Evolutionary conservation across 495 filamentous ascomycete species (phyloP), one percentile per base, ranked within the genome.

Genomic region (Bacidia gigantensis): DNA sequence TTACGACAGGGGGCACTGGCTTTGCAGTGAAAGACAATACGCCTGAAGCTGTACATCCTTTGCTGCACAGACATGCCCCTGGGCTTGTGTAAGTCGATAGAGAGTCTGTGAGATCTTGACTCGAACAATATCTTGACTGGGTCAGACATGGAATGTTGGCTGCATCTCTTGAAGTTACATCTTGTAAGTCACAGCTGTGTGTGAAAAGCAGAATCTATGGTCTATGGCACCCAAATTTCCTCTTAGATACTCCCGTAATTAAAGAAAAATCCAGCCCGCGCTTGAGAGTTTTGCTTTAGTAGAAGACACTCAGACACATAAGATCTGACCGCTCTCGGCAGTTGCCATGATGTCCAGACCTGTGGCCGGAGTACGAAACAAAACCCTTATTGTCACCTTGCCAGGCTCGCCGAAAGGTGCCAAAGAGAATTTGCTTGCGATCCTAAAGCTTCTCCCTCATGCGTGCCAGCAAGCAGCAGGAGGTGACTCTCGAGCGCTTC

Each of bases 291-390:
- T 20, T 41, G 12, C 5, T 55, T 20, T 50, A n/a, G 41, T 20
- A 23, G 20, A 45, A 50, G n/a, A n/a, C n/a, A n/a, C n/a, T n/a
- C n/a, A n/a, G n/a, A n/a, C n/a, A n/a, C n/a, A n/a, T n/a, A n/a
- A n/a, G n/a, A n/a, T n/a, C 29, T 35, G 14, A 35, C 14, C 7
- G 29, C 29, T 35, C 7, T 14, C 29, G 40, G 3, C 56, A 95
- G 87, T 97, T 69, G 93, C 90, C n/a, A 80, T 95, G 70, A 97
- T 97, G 92, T 84, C 92, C 51, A 78, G 92, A 51, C 89, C 92
- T 12, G 86, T 95, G 48, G 93, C 93, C 46, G 92, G 92, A 10
- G 82, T 93, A 11, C 76, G 92, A 26, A 80, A 89, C 55, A 81
- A 81, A 55, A 81, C 88, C 3, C 67, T 99, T 47, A 87, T 99